Percentiles rank a stretch among this genome's conserved stretches.
Evolutionary conservation across 2,329 filamentous ascomycete species (phyloP).

Genomic region (Volutella citrinella): DNA sequence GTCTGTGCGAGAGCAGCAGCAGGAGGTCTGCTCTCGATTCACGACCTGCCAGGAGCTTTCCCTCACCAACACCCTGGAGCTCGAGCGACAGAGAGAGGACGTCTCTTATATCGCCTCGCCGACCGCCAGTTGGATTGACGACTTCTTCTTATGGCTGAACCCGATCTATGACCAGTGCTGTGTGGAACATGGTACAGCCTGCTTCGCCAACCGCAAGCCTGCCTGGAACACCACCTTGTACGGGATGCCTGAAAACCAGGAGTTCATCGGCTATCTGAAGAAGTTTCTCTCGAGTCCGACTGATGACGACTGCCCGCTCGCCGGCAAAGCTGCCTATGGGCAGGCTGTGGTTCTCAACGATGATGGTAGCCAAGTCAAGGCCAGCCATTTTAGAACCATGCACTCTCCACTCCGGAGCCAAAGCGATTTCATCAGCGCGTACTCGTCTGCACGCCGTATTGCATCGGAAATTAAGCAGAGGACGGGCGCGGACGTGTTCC

Average conservation of each 20-base stretch:
- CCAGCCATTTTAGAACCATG: constrained; percentile 87
- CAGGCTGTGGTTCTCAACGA: constrained; percentile 77
- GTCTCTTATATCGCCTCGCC: constrained; percentile 86
- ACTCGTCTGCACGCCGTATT: constrained; percentile 85
- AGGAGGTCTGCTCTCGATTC: constrained; percentile 86
- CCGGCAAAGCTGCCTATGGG: constrained; percentile 83
- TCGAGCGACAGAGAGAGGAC: constrained; percentile 85
- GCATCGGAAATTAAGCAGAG: constrained; percentile 68
- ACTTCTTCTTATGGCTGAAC: constrained; percentile 96
- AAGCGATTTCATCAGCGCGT: constrained; percentile 88
- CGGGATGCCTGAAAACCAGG: constrained; percentile 91
- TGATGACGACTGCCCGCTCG: constrained; percentile 80
- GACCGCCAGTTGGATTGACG: constrained; percentile 93
- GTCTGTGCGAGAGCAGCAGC: constrained; percentile 72
- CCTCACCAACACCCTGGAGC: constrained; percentile 85
- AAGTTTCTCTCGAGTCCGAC: constrained; percentile 82
- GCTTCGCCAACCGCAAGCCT: constrained; percentile 74
- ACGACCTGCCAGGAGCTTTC: constrained; percentile 83
- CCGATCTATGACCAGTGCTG: constrained; percentile 72
- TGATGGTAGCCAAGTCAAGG: constrained; percentile 64
- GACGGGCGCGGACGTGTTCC: constrained; percentile 82
- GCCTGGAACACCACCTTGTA: constrained; percentile 85
- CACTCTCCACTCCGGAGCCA: constrained; percentile 87
- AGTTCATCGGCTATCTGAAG: constrained; percentile 82
- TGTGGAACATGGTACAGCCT: constrained; percentile 66